These are phyloP conservation scores for Podaxis mareebaensis DNA, from an alignment of 768 basidiomycete species.

Conservation along the genomic window DNA sequence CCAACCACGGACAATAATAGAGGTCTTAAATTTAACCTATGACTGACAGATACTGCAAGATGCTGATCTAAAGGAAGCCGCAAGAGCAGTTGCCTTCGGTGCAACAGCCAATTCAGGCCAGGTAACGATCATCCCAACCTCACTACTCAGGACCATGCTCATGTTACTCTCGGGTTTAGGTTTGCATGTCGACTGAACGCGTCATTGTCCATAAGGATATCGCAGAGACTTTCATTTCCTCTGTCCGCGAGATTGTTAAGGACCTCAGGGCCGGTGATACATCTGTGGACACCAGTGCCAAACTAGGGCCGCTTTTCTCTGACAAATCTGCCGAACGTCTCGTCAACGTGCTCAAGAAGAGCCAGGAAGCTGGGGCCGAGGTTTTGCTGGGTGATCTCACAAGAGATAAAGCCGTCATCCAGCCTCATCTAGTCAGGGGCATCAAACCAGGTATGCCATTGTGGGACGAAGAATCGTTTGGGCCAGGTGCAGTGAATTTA, in stretches of 20 bases:
- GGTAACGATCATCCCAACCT: conserved; percentile 10
- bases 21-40: background rate
- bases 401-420: conserved; percentile 41
- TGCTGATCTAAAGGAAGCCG: conserved; percentile 54
- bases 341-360: conserved; percentile 43
- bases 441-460: conserved; percentile 50
- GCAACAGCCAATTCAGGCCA: conserved; percentile 50
- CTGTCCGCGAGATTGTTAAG: conserved; percentile 32
- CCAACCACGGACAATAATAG: background rate
- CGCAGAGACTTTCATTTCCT: conserved; percentile 34
- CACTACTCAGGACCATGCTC: too few species aligned
- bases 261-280: conserved; percentile 42
- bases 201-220: conserved; percentile 50
- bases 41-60: conserved; percentile 45
- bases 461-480: conserved; percentile 65
- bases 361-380: conserved; percentile 44
- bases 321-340: conserved; percentile 47
- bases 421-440: conserved; percentile 51
- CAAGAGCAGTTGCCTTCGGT: conserved; percentile 46
- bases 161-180: conserved; percentile 23
- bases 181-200: conserved; percentile 62
- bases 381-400: conserved; percentile 44
- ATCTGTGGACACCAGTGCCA: conserved; percentile 25
- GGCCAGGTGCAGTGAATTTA: conserved; percentile 42
- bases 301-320: conserved; percentile 43